Conservation (phyloP, 495 filamentous ascomycete genomes). For the Recurvomyces mirabilis region DNA sequence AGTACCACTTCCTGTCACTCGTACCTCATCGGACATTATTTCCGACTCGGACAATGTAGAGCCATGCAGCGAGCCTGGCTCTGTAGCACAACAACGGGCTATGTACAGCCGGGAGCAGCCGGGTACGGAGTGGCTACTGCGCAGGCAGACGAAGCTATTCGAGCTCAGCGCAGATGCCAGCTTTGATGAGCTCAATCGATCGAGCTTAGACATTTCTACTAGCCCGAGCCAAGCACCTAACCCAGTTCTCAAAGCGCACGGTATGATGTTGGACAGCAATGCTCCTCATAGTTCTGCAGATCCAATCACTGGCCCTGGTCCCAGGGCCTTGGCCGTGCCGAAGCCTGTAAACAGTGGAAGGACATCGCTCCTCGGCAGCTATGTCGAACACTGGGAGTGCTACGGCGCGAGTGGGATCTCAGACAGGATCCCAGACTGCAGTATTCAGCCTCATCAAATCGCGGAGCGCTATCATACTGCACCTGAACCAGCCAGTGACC, state of each 20-base stretch:
- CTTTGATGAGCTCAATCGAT: constrained; percentile 3
- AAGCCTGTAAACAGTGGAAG: too few relatives aligned
- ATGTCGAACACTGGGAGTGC: neutral
- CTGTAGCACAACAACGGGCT: neutral
- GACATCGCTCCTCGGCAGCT: neutral
- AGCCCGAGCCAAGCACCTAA: neutral
- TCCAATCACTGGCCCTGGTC: too few relatives aligned
- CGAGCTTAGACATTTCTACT: neutral
- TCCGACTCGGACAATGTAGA: neutral
- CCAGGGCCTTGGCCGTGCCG: too few relatives aligned
- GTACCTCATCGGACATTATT: neutral
- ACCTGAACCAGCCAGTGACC: neutral
- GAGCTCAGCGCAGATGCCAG: constrained; percentile 6
- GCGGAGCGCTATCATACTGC: neutral
- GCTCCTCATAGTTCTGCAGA: neutral
- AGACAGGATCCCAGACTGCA: too few relatives aligned
- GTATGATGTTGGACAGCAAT: neutral
- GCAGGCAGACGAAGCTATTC: neutral
- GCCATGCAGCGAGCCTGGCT: neutral
- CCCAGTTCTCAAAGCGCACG: neutral
- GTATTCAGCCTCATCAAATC: neutral
- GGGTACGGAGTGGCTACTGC: constrained; percentile 7
- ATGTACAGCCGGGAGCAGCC: neutral
- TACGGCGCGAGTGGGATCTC: too few relatives aligned
- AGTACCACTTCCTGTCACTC: neutral